Percentiles rank a stretch among this genome's conserved stretches.
Conservation (phyloP, 1,139 yeast species). For the Yamadazyma mexicana region DNA sequence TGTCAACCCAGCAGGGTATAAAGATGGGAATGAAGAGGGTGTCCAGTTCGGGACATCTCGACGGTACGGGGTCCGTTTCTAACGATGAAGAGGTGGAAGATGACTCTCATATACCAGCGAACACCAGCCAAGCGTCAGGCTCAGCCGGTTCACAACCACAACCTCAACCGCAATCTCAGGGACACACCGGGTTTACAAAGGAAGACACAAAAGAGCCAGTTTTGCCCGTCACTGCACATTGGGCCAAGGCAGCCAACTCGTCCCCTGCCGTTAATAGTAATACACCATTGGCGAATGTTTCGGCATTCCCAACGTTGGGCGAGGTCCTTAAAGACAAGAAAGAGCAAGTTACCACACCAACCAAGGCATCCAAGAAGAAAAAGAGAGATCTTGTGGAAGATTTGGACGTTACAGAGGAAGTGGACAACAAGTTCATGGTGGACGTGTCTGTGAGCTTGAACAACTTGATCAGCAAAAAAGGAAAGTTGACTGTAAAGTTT, state of each 20-base stretch:
- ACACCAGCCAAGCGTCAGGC: too few relatives aligned
- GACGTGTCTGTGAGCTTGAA: constrained; percentile 36
- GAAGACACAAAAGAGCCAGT: constrained; percentile 18
- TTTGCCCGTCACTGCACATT: constrained; percentile 58
- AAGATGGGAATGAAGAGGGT: constrained; percentile 50
- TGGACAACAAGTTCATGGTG: constrained; percentile 29
- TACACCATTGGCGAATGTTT: constrained; percentile 47
- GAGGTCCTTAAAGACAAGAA: constrained; percentile 55
- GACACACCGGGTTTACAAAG: constrained; percentile 2
- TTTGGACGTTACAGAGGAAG: constrained; percentile 41
- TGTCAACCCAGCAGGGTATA: constrained; percentile 76
- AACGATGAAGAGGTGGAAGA: constrained; percentile 17
- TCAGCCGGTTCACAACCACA: constrained; percentile 1
- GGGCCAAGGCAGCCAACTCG: constrained; percentile 46
- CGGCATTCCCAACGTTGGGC: constrained; percentile 73
- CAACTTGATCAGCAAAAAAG: constrained; percentile 30
- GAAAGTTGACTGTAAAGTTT: constrained; percentile 22
- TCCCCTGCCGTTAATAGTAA: constrained; percentile 38
- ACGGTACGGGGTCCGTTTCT: constrained; percentile 7
- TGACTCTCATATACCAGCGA: constrained; percentile 9
- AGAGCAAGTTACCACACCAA: constrained; percentile 29
- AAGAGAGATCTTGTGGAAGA: constrained; percentile 35
- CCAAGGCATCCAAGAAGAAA: constrained; percentile 29
- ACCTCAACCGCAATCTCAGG: neutral
- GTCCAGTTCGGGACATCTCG: constrained; percentile 11